Conservation (phyloP, 2,329 filamentous ascomycete species). For the Microascus cirrosus region DNA sequence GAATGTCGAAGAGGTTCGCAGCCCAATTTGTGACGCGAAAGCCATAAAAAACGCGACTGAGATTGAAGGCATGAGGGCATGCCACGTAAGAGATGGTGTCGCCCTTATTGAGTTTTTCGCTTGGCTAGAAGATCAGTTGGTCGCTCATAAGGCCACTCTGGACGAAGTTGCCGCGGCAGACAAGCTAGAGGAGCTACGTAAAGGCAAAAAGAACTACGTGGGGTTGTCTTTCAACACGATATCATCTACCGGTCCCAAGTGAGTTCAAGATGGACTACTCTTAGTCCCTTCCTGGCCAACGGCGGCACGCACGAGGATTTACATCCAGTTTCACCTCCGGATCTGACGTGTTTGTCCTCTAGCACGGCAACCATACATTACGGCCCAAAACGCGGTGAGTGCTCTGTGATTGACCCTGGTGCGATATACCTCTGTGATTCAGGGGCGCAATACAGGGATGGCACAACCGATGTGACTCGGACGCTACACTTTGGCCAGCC, state of each 20-base stretch:
- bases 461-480: slow-evolving; percentile 90
- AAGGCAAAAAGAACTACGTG: slow-evolving; percentile 61
- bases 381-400: slow-evolving; percentile 72
- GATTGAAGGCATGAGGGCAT: slow-evolving; percentile 83
- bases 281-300: not conserved
- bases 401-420: slow-evolving; percentile 71
- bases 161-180: slow-evolving; percentile 90
- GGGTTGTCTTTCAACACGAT: slow-evolving; percentile 94
- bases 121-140: slow-evolving; percentile 85
- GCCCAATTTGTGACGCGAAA: slow-evolving; percentile 82
- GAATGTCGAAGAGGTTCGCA: slow-evolving; percentile 75
- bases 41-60: slow-evolving; percentile 89
- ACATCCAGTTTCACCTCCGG: not conserved
- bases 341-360: not conserved
- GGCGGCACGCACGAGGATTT: slow-evolving; percentile 1
- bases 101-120: slow-evolving; percentile 89
- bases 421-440: slow-evolving; percentile 93
- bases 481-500: slow-evolving; percentile 88
- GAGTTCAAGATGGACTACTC: slow-evolving; percentile 17
- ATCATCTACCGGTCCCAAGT: slow-evolving; percentile 77
- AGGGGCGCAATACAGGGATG: slow-evolving; percentile 90
- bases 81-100: slow-evolving; percentile 87
- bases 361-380: slow-evolving; percentile 97
- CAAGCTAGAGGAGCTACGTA: slow-evolving; percentile 69
- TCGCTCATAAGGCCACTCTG: slow-evolving; percentile 58